Evolutionary conservation across 768 basidiomycete genomes (phyloP).

Genomic region (Tricholoma bakamatsutake): DNA sequence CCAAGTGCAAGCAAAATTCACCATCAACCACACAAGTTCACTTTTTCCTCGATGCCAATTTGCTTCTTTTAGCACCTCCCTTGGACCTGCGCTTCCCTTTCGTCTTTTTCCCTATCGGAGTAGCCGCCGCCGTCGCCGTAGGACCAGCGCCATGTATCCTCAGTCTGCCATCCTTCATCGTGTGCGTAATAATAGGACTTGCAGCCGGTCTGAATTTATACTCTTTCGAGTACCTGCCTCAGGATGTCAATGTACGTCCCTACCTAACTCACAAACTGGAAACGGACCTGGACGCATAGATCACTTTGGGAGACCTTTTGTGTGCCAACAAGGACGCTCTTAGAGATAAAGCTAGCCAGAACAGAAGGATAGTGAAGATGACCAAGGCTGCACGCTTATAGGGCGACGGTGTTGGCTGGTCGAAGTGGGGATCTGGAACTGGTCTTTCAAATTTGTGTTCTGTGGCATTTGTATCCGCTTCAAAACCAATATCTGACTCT

Average conservation of each 20-base stretch:
- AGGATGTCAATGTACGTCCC: background rate
- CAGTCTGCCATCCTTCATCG: constrained; percentile 61
- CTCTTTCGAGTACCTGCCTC: constrained; percentile 71
- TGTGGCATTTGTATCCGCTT: background rate
- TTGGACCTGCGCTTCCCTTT: constrained; percentile 16
- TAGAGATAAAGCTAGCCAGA: constrained; percentile 39
- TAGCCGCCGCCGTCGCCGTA: constrained; percentile 20
- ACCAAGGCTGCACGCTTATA: constrained; percentile 45
- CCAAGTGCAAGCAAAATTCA: background rate
- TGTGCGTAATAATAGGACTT: constrained; percentile 77
- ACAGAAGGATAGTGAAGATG: constrained; percentile 31
- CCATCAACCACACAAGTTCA: background rate
- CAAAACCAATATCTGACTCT: background rate
- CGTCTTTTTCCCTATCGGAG: constrained; percentile 12
- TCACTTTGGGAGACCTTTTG: constrained; percentile 35
- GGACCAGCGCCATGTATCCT: constrained; percentile 67
- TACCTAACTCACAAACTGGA: background rate
- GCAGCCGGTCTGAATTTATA: constrained; percentile 81
- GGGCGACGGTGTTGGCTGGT: constrained; percentile 32
- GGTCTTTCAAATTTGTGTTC: background rate
- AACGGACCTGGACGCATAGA: constrained; percentile 61
- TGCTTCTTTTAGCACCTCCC: constrained; percentile 14
- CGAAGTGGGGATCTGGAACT: constrained; percentile 25
- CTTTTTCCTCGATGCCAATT: constrained; percentile 10
- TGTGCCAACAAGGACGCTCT: constrained; percentile 17